A percentile compares a stretch with the other conserved stretches of the same genome.
These are phyloP conservation scores for Wickerhamiella azymoides DNA, from an alignment of 805 yeast genomes.

Conservation along the genomic window DNA sequence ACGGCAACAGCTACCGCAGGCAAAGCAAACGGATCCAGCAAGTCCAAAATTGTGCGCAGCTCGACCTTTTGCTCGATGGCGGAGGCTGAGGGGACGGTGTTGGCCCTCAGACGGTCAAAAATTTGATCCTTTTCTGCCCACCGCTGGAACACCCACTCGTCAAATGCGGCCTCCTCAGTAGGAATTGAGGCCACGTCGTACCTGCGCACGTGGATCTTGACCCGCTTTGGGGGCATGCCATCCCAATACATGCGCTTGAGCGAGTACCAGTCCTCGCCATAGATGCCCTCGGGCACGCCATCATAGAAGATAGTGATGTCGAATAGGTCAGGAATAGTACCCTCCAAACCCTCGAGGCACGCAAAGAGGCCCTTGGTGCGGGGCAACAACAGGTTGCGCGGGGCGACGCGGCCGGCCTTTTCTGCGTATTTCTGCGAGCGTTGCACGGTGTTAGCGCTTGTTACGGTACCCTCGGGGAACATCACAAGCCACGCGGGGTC, in stretches of 20 bases:
- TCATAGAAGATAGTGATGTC: conserved; percentile 77
- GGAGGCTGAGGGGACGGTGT: too few species aligned
- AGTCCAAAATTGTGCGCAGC: neutral
- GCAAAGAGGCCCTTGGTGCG: conserved; percentile 66
- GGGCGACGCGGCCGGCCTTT: conserved; percentile 28
- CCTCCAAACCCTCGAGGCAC: conserved; percentile 39
- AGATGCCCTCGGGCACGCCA: conserved; percentile 45
- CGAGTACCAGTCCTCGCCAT: conserved; percentile 67
- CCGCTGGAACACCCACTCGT: conserved; percentile 54
- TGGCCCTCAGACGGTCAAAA: conserved; percentile 45
- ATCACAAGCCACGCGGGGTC: conserved; percentile 53
- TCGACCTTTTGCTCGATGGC: neutral
- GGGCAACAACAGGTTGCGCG: conserved; percentile 63
- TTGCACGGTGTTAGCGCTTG: conserved; percentile 48
- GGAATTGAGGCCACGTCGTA: conserved; percentile 52
- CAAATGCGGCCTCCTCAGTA: conserved; percentile 40
- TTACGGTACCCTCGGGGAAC: conserved; percentile 92
- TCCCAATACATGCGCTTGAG: conserved; percentile 46
- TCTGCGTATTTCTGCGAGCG: conserved; percentile 46
- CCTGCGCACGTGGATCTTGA: conserved; percentile 52
- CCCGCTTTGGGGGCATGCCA: conserved; percentile 58
- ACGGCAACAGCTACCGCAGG: too few species aligned
- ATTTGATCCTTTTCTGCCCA: conserved; percentile 73
- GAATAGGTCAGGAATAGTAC: conserved; percentile 37
- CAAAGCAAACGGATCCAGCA: neutral